Evolutionary conservation across 2,329 filamentous ascomycete species (phyloP).

Genomic region (Pseudogymnoascus sp.): DNA sequence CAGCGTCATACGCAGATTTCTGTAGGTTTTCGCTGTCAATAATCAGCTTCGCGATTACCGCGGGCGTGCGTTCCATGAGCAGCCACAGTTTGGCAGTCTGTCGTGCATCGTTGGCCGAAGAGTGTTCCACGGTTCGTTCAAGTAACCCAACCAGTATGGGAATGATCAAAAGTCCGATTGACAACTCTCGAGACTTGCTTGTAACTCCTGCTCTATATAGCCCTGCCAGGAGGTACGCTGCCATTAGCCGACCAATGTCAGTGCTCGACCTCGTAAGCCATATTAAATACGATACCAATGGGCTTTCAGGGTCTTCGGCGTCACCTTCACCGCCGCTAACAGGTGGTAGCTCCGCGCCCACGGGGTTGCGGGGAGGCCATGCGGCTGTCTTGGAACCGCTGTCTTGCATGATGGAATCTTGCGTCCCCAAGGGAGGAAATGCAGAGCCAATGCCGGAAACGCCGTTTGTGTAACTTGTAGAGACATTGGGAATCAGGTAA

Average conservation of each 20-base stretch:
- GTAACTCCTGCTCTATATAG: slow-evolving; percentile 62
- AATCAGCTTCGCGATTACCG: slow-evolving; percentile 69
- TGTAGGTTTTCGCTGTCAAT: slow-evolving; percentile 73
- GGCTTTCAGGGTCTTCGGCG: slow-evolving; percentile 56
- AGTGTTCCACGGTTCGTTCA: slow-evolving; percentile 35
- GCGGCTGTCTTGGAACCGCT: slow-evolving; percentile 18
- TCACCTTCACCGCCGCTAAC: slow-evolving; percentile 27
- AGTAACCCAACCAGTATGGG: slow-evolving; percentile 62
- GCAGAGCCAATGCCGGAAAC: slow-evolving; percentile 31
- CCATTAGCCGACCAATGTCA: slow-evolving; percentile 56
- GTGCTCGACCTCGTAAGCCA: slow-evolving; percentile 49
- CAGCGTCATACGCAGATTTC: slow-evolving; percentile 67
- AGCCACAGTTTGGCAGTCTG: slow-evolving; percentile 36
- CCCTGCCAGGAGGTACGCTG: slow-evolving; percentile 59
- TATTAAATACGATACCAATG: slow-evolving; percentile 66
- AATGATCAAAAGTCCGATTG: slow-evolving; percentile 58
- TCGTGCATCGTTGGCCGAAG: slow-evolving; percentile 31
- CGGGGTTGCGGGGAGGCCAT: slow-evolving; percentile 15
- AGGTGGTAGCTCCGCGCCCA: not conserved
- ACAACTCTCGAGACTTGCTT: slow-evolving; percentile 53
- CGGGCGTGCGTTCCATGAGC: slow-evolving; percentile 63
- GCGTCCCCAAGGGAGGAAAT: slow-evolving; percentile 10
- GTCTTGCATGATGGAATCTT: slow-evolving; percentile 11
- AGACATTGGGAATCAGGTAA: slow-evolving; percentile 46
- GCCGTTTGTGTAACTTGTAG: slow-evolving; percentile 31